These are phyloP conservation scores for Silene latifolia DNA, from an alignment of 148 eudicot genomes.

Conservation along the genomic window DNA sequence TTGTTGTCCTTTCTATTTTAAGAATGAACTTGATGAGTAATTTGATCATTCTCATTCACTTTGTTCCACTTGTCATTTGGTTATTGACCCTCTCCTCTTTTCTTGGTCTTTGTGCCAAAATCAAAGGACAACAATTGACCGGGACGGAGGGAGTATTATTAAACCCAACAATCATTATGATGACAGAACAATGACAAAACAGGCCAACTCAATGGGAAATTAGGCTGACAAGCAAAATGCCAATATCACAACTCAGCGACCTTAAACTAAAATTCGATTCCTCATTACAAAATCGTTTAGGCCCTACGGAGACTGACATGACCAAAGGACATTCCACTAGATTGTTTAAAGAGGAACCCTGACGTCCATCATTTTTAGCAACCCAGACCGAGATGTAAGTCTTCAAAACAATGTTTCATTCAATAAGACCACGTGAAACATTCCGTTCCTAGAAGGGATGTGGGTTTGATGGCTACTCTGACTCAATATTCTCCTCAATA, in stretches of 20 bases:
- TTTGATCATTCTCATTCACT: no score
- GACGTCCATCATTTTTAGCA: background rate
- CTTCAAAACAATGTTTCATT: background rate
- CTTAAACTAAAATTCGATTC: background rate
- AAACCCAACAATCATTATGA: background rate
- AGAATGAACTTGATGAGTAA: no score
- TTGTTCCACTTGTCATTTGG: no score
- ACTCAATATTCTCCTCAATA: background rate
- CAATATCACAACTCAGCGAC: background rate
- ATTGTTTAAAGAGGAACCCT: background rate
- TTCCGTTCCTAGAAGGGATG: background rate
- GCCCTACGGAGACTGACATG: background rate
- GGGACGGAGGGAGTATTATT: no score
- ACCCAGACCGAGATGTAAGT: background rate
- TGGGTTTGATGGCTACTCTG: background rate
- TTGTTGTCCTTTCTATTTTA: no score
- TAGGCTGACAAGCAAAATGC: background rate
- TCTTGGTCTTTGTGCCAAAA: no score
- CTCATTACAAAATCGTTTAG: no score
- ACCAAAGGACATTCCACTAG: background rate
- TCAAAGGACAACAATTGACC: no score
- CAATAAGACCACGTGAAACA: background rate
- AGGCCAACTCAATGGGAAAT: background rate
- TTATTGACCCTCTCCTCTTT: no score
- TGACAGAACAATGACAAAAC: conserved; percentile 5